phyloP scores from a whole-genome alignment of 306 rosid species.

The Aeschynomene evenia region DNA sequence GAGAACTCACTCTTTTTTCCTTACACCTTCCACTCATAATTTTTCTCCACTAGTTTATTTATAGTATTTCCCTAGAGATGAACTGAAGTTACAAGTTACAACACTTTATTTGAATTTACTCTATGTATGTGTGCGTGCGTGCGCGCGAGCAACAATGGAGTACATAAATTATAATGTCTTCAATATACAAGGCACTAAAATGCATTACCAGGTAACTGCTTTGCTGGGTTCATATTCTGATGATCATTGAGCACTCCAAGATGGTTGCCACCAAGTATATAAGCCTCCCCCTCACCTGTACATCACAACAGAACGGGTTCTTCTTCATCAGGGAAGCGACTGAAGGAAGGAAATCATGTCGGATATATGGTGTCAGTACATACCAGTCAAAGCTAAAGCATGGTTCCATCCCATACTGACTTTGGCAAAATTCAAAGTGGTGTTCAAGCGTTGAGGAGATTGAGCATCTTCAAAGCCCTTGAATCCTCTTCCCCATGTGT shows the following conservation, averaged over 20 bases:
- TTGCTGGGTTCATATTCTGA: conserved; percentile 32
- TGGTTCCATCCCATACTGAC: conserved; percentile 87
- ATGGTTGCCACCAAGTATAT: conserved; percentile 79
- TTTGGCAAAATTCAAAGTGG: conserved; percentile 36
- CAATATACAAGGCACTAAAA: conserved; percentile 5
- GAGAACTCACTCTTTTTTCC: background rate
- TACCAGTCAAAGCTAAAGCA: conserved; percentile 72
- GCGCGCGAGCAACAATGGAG: conserved; percentile 1
- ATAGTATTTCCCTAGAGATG: background rate
- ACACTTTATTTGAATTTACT: background rate
- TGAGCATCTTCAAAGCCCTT: conserved; percentile 52
- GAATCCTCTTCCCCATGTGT: conserved; percentile 93
- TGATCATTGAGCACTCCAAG: conserved; percentile 64
- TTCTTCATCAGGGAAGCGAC: conserved; percentile 7
- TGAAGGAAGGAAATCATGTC: background rate
- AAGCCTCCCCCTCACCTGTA: conserved; percentile 59
- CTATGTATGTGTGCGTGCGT: too few relatives aligned
- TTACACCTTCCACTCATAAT: background rate
- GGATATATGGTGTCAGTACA: conserved; percentile 2
- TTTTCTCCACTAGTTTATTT: background rate
- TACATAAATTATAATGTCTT: background rate
- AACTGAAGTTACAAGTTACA: background rate
- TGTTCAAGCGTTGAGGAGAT: conserved; percentile 45
- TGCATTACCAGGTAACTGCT: conserved; percentile 51
- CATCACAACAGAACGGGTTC: conserved; percentile 25